phyloP scores from a whole-genome alignment of 2,329 filamentous ascomycete genomes.

The Ilyonectria robusta region DNA sequence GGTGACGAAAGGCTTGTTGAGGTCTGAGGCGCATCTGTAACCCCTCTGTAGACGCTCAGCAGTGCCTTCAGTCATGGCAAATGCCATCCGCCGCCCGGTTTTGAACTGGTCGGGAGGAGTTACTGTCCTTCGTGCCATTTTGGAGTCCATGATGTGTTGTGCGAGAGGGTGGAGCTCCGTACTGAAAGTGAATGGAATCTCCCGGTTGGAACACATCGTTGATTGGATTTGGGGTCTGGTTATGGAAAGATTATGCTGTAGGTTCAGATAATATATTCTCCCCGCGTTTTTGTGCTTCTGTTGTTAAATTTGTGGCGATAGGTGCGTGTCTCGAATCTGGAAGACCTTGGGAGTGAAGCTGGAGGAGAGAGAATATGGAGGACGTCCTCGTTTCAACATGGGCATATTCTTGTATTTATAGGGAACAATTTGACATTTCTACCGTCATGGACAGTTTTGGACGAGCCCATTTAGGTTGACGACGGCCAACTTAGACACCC shows the following conservation, averaged over 20 bases:
- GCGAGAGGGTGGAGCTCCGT: not conserved
- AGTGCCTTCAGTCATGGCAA: not conserved
- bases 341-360: not conserved
- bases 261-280: not conserved
- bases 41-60: not conserved
- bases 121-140: not conserved
- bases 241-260: not conserved
- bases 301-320: not conserved
- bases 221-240: not conserved
- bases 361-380: not conserved
- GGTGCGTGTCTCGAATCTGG: no score
- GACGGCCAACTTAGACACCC: no score
- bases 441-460: not conserved
- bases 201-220: not conserved
- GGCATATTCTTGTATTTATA: not conserved
- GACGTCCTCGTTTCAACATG: not conserved
- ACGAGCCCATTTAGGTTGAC: not conserved
- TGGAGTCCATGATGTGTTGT: constrained; percentile 2
- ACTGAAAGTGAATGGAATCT: not conserved
- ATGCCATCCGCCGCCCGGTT: not conserved
- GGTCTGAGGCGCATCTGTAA: not conserved
- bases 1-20: not conserved
- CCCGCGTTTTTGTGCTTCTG: not conserved
- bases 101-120: not conserved
- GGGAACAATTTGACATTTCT: not conserved